phyloP scores from a whole-genome alignment of 768 basidiomycete genomes.

The Megacollybia marginata region DNA sequence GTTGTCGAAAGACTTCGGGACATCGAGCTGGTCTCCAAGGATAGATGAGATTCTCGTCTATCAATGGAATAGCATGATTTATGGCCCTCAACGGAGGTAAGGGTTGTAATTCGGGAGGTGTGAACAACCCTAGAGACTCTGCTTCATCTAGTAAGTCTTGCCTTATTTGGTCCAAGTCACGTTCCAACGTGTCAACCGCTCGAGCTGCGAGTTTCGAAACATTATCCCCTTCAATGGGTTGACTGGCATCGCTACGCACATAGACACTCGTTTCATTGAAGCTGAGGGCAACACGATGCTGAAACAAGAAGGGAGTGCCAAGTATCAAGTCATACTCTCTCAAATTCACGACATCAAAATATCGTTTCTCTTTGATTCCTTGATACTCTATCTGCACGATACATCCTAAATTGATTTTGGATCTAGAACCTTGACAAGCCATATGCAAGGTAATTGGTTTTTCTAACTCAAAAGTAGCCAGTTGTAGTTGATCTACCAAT shows the following conservation, averaged over 20 bases:
- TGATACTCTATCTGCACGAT: conserved; percentile 24
- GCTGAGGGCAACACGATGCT: conserved; percentile 19
- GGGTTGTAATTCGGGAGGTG: conserved; percentile 16
- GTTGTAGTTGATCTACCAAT: conserved; percentile 27
- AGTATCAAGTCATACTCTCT: conserved; percentile 32
- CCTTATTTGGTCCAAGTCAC: conserved; percentile 7
- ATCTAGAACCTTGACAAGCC: conserved; percentile 31
- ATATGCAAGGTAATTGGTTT: conserved; percentile 28
- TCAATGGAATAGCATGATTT: conserved; percentile 35
- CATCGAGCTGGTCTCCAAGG: conserved; percentile 27
- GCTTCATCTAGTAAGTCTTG: conserved; percentile 15
- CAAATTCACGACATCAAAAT: conserved; percentile 31
- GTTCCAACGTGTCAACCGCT: conserved; percentile 2
- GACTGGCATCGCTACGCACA: conserved; percentile 11
- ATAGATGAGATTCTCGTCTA: conserved; percentile 23
- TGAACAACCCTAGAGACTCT: conserved; percentile 13
- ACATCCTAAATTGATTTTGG: conserved; percentile 24
- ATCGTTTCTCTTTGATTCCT: conserved; percentile 16
- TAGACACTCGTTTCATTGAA: conserved; percentile 17
- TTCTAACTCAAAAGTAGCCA: conserved; percentile 14
- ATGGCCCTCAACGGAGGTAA: conserved; percentile 30
- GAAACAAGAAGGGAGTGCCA: conserved; percentile 30
- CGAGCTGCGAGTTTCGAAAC: conserved; percentile 5
- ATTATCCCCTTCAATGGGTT: conserved; percentile 11
- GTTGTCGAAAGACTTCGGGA: conserved; percentile 24